Conservation (phyloP, 129 eudicot species). For the Mikania micrantha region DNA sequence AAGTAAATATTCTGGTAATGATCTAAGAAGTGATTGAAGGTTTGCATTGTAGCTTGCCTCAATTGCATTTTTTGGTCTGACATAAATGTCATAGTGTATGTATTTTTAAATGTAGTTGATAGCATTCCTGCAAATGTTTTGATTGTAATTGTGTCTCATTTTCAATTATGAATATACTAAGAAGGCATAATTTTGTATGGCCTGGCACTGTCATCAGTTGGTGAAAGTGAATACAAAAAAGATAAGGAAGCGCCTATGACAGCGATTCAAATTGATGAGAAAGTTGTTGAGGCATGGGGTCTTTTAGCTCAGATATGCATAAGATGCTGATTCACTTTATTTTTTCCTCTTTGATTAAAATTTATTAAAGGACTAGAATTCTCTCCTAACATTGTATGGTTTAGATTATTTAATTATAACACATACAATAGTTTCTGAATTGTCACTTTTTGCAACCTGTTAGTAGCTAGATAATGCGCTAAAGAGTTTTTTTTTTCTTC, state of each 20-base stretch:
- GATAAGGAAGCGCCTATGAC: constrained; percentile 88
- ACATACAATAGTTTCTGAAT: not conserved
- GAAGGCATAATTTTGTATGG: constrained; percentile 42
- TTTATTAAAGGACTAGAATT: not conserved
- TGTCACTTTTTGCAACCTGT: not conserved
- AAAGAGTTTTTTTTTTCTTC: constrained; percentile 22
- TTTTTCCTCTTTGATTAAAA: not conserved
- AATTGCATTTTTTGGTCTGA: too few species aligned
- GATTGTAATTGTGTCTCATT: too few species aligned
- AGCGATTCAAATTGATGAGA: constrained; percentile 67
- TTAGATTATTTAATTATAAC: not conserved
- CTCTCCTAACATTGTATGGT: not conserved
- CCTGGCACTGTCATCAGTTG: constrained; percentile 75
- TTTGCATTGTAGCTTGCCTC: too few species aligned
- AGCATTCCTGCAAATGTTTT: too few species aligned
- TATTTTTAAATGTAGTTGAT: too few species aligned
- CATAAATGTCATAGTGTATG: too few species aligned
- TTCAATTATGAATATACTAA: too few species aligned
- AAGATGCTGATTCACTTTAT: constrained; percentile 3
- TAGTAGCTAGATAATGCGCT: constrained; percentile 10
- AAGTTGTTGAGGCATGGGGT: constrained; percentile 84
- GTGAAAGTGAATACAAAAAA: constrained; percentile 63
- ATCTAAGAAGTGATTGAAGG: too few species aligned
- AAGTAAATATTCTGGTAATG: too few species aligned
- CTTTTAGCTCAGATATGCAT: constrained; percentile 79